A percentile compares a stretch with the other conserved stretches of the same genome.
Conservation (phyloP, 495 filamentous ascomycete species). For the Penicillium ochrochloron region DNA sequence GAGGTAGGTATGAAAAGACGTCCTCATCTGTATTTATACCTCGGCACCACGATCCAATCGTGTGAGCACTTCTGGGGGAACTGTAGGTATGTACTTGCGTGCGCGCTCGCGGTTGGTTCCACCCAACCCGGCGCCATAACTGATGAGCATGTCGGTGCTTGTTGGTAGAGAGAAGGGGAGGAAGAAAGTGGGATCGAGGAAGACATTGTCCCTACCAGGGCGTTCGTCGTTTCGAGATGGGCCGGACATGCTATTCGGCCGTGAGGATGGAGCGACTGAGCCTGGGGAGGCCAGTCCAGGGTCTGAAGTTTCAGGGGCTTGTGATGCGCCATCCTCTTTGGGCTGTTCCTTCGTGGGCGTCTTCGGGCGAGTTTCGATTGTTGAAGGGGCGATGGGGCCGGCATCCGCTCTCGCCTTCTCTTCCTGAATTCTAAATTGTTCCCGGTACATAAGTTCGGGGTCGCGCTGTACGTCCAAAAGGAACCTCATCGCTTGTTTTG, state of each 20-base stretch:
- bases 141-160: constrained; percentile 95
- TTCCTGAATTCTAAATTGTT: constrained; percentile 42
- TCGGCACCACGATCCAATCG: constrained; percentile 73
- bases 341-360: constrained; percentile 51
- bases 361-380: constrained; percentile 43
- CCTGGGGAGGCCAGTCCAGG: constrained; percentile 31
- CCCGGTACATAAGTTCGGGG: constrained; percentile 42
- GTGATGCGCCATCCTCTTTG: constrained; percentile 26
- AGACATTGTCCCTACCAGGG: constrained; percentile 56
- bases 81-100: constrained; percentile 93
- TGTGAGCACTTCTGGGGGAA: constrained; percentile 89
- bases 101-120: constrained; percentile 90
- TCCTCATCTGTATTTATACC: background rate
- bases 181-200: constrained; percentile 89
- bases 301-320: constrained; percentile 32
- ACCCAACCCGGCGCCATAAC: constrained; percentile 92
- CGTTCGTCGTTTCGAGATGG: constrained; percentile 35
- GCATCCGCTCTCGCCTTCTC: constrained; percentile 34
- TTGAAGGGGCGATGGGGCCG: constrained; percentile 22
- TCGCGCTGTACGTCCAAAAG: constrained; percentile 81
- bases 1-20: background rate
- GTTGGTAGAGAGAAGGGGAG: constrained; percentile 93
- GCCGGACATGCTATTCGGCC: constrained; percentile 26
- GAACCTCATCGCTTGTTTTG: constrained; percentile 85
- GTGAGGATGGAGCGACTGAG: constrained; percentile 32